A percentile compares a stretch with the other conserved stretches of the same genome.
phyloP scores from a whole-genome alignment of 352 stramenopile genomes.

The Phytophthora constricta region DNA sequence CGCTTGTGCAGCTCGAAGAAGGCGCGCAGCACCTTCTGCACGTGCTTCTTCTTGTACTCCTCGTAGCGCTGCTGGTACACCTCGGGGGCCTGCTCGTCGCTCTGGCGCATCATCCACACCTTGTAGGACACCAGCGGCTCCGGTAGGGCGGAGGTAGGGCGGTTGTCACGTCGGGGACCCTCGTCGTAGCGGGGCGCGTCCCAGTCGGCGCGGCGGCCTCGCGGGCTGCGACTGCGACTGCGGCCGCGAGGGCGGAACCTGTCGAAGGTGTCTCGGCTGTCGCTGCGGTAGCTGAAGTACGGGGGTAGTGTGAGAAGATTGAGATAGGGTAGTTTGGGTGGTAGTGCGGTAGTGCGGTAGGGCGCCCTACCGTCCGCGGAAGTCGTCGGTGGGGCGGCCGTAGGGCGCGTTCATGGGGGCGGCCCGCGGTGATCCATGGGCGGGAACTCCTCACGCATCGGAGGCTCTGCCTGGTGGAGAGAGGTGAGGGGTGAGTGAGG shows the following conservation, averaged over 20 bases:
- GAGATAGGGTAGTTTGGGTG: background rate
- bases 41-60: slow-evolving; percentile 91
- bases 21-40: slow-evolving; percentile 75
- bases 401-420: slow-evolving; percentile 37
- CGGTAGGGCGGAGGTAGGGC: slow-evolving; percentile 48
- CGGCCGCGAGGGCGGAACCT: slow-evolving; percentile 39
- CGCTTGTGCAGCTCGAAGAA: slow-evolving; percentile 89
- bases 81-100: slow-evolving; percentile 79
- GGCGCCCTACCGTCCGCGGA: slow-evolving; percentile 32
- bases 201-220: slow-evolving; percentile 27
- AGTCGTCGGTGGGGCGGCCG: slow-evolving; percentile 28
- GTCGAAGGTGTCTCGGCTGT: slow-evolving; percentile 44
- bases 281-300: slow-evolving; percentile 37
- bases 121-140: slow-evolving; percentile 88
- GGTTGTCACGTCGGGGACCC: slow-evolving; percentile 30
- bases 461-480: slow-evolving; percentile 34
- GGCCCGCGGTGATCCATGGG: slow-evolving; percentile 44
- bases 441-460: slow-evolving; percentile 55
- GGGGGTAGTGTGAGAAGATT: too few species aligned
- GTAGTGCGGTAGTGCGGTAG: background rate
- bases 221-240: slow-evolving; percentile 43
- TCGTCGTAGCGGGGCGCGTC: slow-evolving; percentile 38
- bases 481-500: background rate
- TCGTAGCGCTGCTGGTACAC: slow-evolving; percentile 89
- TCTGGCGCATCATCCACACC: slow-evolving; percentile 90